Evolutionary conservation across 371 early-diverging fungal genomes (phyloP).

Genomic region (Entomophthora muscae): DNA sequence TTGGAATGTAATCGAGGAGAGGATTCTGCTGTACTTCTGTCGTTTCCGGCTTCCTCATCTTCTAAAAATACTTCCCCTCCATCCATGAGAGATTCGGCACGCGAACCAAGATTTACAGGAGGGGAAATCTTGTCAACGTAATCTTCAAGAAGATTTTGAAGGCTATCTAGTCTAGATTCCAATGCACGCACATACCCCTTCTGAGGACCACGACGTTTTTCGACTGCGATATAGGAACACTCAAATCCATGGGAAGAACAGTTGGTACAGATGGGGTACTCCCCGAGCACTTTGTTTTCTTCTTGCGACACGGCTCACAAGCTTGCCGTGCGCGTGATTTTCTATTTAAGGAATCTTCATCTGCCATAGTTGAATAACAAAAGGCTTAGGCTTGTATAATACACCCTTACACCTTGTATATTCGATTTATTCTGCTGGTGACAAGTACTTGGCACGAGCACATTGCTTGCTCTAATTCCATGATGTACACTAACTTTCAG

Average conservation of each 20-base stretch:
- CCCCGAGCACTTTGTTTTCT: constrained; percentile 25
- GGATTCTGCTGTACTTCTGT: too few species aligned
- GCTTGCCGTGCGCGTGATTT: constrained; percentile 13
- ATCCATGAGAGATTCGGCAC: background rate
- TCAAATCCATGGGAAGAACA: constrained; percentile 22
- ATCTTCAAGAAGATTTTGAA: constrained; percentile 40
- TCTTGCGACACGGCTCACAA: constrained; percentile 22
- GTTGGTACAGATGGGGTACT: constrained; percentile 21
- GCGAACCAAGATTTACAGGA: background rate
- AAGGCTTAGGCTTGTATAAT: too few species aligned
- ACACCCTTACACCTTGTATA: too few species aligned
- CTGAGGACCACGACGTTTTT: constrained; percentile 36
- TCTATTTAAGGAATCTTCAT: constrained; percentile 6
- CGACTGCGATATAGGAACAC: constrained; percentile 21
- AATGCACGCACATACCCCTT: constrained; percentile 59
- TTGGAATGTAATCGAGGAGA: background rate
- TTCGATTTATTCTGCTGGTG: too few species aligned
- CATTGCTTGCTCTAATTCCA: too few species aligned
- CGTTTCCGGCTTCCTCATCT: background rate
- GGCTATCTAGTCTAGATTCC: constrained; percentile 39
- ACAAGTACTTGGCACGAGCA: too few species aligned
- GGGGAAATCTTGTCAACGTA: constrained; percentile 20
- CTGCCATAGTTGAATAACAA: too few species aligned
- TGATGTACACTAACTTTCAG: too few species aligned
- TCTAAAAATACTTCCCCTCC: background rate